Evolutionary conservation across 768 basidiomycete species (phyloP).

Genomic region (Astraeus odoratus): DNA sequence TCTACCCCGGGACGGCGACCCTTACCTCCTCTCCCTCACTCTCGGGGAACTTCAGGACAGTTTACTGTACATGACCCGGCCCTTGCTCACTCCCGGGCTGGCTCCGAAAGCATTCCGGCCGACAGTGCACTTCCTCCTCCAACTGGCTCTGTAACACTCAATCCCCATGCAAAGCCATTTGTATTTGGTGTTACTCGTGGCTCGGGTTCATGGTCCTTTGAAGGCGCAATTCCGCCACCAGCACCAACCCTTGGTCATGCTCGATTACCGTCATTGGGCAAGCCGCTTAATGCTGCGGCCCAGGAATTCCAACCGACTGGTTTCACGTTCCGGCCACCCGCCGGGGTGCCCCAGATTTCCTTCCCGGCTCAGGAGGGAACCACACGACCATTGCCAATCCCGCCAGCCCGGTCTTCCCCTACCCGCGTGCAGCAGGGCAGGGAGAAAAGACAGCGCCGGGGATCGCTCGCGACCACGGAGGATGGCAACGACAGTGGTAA

Average conservation of each 20-base stretch:
- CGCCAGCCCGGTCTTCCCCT: slow-evolving; percentile 21
- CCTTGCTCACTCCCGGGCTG: slow-evolving; percentile 53
- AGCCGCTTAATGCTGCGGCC: slow-evolving; percentile 73
- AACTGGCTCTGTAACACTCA: slow-evolving; percentile 36
- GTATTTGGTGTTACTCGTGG: slow-evolving; percentile 53
- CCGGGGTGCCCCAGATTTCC: slow-evolving; percentile 53
- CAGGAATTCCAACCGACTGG: slow-evolving; percentile 73
- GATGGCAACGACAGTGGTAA: slow-evolving; percentile 44
- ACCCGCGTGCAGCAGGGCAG: slow-evolving; percentile 51
- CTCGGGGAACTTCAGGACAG: slow-evolving; percentile 55
- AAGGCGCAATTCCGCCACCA: slow-evolving; percentile 24
- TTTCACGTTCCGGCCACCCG: slow-evolving; percentile 73
- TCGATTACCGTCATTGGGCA: slow-evolving; percentile 45
- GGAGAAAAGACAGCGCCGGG: slow-evolving; percentile 70
- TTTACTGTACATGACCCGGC: slow-evolving; percentile 57
- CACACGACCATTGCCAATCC: slow-evolving; percentile 35
- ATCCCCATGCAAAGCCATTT: slow-evolving; percentile 80
- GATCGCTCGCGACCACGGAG: slow-evolving; percentile 31
- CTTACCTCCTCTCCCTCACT: slow-evolving; percentile 57
- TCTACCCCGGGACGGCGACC: slow-evolving; percentile 40
- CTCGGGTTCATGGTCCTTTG: slow-evolving; percentile 30
- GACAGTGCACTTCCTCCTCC: slow-evolving; percentile 11
- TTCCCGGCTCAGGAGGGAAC: slow-evolving; percentile 24
- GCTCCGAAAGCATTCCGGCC: slow-evolving; percentile 36
- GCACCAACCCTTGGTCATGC: slow-evolving; percentile 33